phyloP scores from a whole-genome alignment of 441 rosid genomes.

The Sinapis alba region DNA sequence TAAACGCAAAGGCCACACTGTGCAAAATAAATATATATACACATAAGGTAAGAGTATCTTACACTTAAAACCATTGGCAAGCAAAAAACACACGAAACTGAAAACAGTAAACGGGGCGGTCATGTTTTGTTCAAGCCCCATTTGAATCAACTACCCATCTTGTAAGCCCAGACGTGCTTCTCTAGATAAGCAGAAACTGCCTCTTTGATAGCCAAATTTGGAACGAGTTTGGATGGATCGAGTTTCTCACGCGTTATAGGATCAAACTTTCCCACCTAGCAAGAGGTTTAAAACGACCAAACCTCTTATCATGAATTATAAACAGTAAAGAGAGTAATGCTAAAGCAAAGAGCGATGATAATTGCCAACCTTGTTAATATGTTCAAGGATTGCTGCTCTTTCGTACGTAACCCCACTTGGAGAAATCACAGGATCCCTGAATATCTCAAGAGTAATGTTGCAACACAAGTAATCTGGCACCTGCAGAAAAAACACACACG shows the following conservation, averaged over 20 bases:
- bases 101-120: neutral
- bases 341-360: neutral
- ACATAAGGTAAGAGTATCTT: conserved; percentile 11
- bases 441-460: conserved; percentile 84
- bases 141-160: conserved; percentile 26
- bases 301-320: neutral
- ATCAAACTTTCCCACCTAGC: conserved; percentile 88
- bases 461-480: conserved; percentile 93
- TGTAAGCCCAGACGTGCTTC: conserved; percentile 86
- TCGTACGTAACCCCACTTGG: conserved; percentile 94
- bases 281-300: conserved; percentile 9
- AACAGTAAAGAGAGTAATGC: neutral
- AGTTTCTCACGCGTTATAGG: conserved; percentile 78
- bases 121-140: neutral
- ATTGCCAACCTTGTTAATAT: conserved; percentile 69
- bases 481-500: conserved; percentile 40
- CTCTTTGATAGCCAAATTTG: conserved; percentile 84
- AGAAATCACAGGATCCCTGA: conserved; percentile 85
- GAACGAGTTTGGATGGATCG: conserved; percentile 53
- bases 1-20: neutral
- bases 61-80: conserved; percentile 6
- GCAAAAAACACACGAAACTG: neutral
- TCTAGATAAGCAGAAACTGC: conserved; percentile 83
- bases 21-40: neutral
- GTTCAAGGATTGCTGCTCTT: conserved; percentile 85